These are phyloP conservation scores for Brassica hybrid DNA, from an alignment of 441 rosid genomes.

Conservation along the genomic window DNA sequence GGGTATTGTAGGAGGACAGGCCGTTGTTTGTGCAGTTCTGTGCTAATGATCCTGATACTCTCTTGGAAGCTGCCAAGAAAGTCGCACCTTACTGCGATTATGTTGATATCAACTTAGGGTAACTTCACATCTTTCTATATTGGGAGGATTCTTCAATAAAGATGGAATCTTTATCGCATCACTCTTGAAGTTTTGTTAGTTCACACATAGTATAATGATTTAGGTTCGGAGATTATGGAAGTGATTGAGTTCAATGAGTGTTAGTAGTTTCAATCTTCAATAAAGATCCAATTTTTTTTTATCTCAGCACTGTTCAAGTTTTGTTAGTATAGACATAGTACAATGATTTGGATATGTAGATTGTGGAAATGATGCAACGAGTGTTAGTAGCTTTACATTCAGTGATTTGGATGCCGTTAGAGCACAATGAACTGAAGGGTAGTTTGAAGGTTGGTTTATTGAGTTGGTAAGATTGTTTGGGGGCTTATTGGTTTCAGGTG, in stretches of 20 bases:
- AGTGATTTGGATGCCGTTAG: too few species aligned
- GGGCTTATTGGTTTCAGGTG: slow-evolving; percentile 53
- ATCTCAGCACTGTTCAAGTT: neutral
- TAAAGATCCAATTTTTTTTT: neutral
- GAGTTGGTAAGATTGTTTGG: slow-evolving; percentile 7
- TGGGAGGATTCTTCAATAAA: neutral
- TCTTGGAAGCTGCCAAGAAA: slow-evolving; percentile 79
- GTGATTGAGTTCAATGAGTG: neutral
- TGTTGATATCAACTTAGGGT: slow-evolving; percentile 94
- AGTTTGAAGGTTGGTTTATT: neutral
- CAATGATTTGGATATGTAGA: too few species aligned
- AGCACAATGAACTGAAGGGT: too few species aligned
- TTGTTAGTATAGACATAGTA: neutral
- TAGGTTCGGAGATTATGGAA: neutral
- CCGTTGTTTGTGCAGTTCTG: slow-evolving; percentile 96
- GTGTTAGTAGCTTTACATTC: too few species aligned
- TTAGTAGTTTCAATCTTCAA: neutral
- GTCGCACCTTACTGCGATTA: slow-evolving; percentile 87
- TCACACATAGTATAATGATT: neutral
- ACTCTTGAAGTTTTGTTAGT: neutral
- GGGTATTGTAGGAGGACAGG: slow-evolving; percentile 78
- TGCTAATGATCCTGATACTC: slow-evolving; percentile 82
- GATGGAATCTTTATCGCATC: neutral
- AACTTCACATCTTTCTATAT: neutral
- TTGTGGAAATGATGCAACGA: too few species aligned